Base-by-base conservation (phyloP, 75 land plant genomes). In the Ceratopteris richardii region DNA sequence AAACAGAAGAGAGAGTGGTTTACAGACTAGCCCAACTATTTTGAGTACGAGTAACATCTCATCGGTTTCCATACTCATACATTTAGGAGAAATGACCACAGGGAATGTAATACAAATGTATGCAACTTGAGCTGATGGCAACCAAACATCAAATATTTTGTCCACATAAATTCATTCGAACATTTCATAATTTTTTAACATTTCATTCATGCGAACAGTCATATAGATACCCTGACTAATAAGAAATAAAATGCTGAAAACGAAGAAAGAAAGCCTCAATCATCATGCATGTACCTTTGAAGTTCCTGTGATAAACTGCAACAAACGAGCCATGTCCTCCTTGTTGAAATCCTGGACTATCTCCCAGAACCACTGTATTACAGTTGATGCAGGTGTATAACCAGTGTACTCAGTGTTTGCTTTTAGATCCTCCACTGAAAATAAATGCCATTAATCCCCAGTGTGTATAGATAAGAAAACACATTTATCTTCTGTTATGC, bases 291-390 rank as follows among this genome's bases (percentile, higher is more conserved):
- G 37, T 68, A 75, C 77, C 74, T 69, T 75, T 13, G 77, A 75
- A n/a, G 77, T 75, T 44, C 77, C 77, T 24, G 77, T 64, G 33
- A 75, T 72, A 59, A 75, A 75, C 62, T 75, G 77, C 40, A 75
- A 42, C 21, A 75, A 73, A 27, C 73, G 74, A 30, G 74, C 77
- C 70, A 60, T 67, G 54, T 67, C 65, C 28, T 67, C 65, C 44
- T 67, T 60, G 29, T 36, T 66, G 24, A 66, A 66, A 4, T 28
- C 62, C 10, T 58, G 67, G 12, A 66, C 67, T 11, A 66, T 64
- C 25, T 66, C 67, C 67, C 67, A 66, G 40, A 66, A 66, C 67
- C 67, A 66, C 44, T 66, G 41, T 58, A 55, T 44, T 22, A 66
- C 69, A 5, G 65, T 63, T 11, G 69, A 58, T 26, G 46, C 36